These are phyloP conservation scores for Cnidoscolus chayamansa DNA, from an alignment of 441 rosid genomes.

Conservation along the genomic window DNA sequence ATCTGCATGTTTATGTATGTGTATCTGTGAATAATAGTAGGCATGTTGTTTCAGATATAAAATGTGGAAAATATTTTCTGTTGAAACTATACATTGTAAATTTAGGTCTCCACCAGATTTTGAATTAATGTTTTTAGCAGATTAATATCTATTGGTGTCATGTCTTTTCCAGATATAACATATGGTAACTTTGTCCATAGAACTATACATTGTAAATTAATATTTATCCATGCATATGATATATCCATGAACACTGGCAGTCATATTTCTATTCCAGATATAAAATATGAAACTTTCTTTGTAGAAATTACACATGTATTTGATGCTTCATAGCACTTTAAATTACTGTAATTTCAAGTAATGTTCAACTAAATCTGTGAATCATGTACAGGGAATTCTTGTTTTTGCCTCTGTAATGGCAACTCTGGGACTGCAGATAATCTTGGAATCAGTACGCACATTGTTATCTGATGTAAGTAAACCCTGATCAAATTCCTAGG, in stretches of 20 bases:
- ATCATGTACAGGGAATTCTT: conserved; percentile 73
- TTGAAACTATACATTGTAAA: background rate
- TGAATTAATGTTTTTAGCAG: too few relatives aligned
- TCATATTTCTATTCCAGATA: background rate
- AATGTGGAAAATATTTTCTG: background rate
- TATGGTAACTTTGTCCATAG: too few relatives aligned
- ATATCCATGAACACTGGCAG: background rate
- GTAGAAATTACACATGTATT: background rate
- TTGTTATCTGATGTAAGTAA: conserved; percentile 64
- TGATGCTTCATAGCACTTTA: background rate
- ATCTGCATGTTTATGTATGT: background rate
- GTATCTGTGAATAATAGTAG: background rate
- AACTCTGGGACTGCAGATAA: conserved; percentile 91
- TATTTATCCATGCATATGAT: background rate
- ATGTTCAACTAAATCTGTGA: background rate
- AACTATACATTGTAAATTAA: too few relatives aligned
- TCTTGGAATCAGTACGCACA: conserved; percentile 74
- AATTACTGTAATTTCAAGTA: background rate
- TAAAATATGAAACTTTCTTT: background rate
- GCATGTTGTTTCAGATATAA: background rate
- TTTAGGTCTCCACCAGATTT: too few relatives aligned
- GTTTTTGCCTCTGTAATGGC: conserved; percentile 99
- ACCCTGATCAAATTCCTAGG: conserved; percentile 12
- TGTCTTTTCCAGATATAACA: too few relatives aligned
- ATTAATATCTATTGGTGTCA: too few relatives aligned